phyloP scores from a whole-genome alignment of 2,329 filamentous ascomycete genomes.

The Gliomastix tumulicola region DNA sequence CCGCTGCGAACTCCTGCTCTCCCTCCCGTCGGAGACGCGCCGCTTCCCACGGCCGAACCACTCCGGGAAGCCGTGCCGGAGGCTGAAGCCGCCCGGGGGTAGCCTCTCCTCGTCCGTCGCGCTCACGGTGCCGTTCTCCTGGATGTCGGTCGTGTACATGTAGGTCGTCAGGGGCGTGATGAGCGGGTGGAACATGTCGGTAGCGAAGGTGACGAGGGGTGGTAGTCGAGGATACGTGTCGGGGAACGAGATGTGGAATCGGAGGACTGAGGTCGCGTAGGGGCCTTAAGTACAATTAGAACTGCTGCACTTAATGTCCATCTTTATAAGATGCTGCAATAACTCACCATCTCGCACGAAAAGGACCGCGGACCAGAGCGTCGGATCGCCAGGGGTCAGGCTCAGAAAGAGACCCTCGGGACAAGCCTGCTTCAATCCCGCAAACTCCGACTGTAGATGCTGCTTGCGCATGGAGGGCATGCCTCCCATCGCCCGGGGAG shows the following conservation, averaged over 20 bases:
- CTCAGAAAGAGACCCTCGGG: conserved; percentile 84
- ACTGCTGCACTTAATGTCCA: no score
- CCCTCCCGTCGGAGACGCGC: no score
- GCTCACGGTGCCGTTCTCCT: conserved; percentile 70
- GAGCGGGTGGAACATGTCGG: conserved; percentile 91
- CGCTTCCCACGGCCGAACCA: conserved; percentile 69
- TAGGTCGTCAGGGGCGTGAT: conserved; percentile 92
- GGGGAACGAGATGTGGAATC: conserved; percentile 86
- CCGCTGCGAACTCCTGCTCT: not conserved
- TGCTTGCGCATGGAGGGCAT: conserved; percentile 60
- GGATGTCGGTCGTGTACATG: conserved; percentile 76
- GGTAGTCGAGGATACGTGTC: conserved; percentile 71
- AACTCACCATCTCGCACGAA: conserved; percentile 78
- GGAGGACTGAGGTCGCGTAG: conserved; percentile 78
- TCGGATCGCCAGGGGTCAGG: conserved; percentile 72
- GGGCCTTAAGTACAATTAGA: conserved; percentile 70
- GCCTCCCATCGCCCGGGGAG: conserved; percentile 32
- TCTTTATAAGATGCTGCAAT: no score
- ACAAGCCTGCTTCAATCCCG: conserved; percentile 73
- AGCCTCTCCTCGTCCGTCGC: conserved; percentile 77
- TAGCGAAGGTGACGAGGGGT: conserved; percentile 80
- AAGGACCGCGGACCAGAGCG: conserved; percentile 82
- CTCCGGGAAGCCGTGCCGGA: conserved; percentile 81
- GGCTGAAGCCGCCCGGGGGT: conserved; percentile 82
- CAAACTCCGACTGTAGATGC: conserved; percentile 74